Conservation (phyloP, 768 basidiomycete genomes). For the Imleria badia region DNA sequence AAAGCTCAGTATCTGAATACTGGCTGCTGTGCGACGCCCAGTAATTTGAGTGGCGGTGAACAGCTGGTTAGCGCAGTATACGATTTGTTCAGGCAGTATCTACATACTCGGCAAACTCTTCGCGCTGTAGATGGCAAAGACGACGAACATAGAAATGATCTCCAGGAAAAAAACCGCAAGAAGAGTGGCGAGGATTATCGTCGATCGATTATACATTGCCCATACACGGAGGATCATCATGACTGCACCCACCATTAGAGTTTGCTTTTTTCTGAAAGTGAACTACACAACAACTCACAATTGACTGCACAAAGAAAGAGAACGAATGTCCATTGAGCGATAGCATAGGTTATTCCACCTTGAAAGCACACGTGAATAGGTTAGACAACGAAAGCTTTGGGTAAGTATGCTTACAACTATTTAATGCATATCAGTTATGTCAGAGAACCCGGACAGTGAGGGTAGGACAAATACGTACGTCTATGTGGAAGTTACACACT, state of each 20-base stretch:
- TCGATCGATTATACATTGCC: background rate
- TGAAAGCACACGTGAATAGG: background rate
- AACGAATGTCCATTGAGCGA: background rate
- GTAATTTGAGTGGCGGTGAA: too few relatives aligned
- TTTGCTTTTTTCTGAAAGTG: background rate
- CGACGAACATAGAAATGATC: background rate
- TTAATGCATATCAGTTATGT: background rate
- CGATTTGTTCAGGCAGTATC: background rate
- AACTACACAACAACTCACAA: background rate
- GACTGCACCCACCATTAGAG: background rate
- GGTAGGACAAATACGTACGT: background rate
- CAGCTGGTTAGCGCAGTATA: background rate
- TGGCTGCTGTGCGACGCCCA: background rate
- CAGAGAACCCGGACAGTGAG: background rate
- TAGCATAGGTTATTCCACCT: background rate
- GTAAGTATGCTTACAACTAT: slow-evolving; percentile 1
- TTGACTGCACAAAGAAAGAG: slow-evolving; percentile 1
- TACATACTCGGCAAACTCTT: background rate
- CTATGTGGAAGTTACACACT: background rate
- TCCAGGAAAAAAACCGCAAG: background rate
- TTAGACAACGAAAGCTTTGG: too few relatives aligned
- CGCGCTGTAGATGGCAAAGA: background rate
- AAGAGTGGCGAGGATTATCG: background rate
- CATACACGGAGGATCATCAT: slow-evolving; percentile 3
- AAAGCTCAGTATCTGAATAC: background rate